phyloP scores from a whole-genome alignment of 78 protist species.

The Dictyostelium brefeldianum region DNA sequence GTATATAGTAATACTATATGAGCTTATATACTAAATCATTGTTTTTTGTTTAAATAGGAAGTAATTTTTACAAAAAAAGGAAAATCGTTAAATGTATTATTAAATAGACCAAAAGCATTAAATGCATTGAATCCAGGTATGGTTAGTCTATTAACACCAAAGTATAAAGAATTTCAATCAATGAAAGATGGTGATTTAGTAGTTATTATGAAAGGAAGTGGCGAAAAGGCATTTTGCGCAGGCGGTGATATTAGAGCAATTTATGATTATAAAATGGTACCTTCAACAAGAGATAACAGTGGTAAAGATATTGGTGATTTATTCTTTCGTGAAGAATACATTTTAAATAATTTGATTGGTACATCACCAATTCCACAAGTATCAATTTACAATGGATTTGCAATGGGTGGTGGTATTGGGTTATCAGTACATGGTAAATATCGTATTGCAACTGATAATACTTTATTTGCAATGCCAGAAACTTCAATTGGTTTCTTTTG shows the following conservation, averaged over 20 bases:
- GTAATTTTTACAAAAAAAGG: conserved; percentile 35
- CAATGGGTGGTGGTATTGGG: conserved; percentile 95
- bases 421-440: conserved; percentile 86
- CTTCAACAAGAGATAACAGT: not conserved
- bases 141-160: conserved; percentile 73
- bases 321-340: conserved; percentile 92
- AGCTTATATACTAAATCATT: too few relatives aligned
- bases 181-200: conserved; percentile 61
- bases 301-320: conserved; percentile 20
- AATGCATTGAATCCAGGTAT: conserved; percentile 82
- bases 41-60: not conserved
- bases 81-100: conserved; percentile 50
- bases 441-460: conserved; percentile 91
- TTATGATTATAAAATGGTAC: conserved; percentile 24
- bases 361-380: conserved; percentile 84
- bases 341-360: conserved; percentile 82
- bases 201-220: conserved; percentile 89
- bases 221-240: conserved; percentile 94
- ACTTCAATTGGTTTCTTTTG: conserved; percentile 91
- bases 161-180: not conserved
- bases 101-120: conserved; percentile 91
- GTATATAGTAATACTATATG: too few relatives aligned
- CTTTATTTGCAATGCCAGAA: conserved; percentile 96
- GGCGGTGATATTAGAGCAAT: conserved; percentile 94
- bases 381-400: conserved; percentile 88